Percentiles rank a stretch among this genome's conserved stretches.
Evolutionary conservation across 2,329 filamentous ascomycete species (phyloP).

Genomic region (Aspergillus vadensis): DNA sequence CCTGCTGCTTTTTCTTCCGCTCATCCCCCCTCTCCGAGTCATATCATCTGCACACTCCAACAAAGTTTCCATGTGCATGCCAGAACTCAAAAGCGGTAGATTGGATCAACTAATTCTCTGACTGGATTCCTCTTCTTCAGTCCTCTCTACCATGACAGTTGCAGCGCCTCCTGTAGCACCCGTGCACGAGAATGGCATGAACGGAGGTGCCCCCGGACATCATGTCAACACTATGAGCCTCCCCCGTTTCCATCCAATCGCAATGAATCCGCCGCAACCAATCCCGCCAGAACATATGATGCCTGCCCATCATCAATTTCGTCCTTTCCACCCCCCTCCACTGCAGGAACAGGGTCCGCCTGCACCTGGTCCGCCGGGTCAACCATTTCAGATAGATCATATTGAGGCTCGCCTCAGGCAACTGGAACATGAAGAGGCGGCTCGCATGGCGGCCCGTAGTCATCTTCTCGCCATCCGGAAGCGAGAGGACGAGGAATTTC

Average conservation of each 20-base stretch:
- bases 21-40: slow-evolving; percentile 6
- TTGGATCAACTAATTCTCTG: slow-evolving; percentile 15
- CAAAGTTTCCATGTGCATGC: slow-evolving; percentile 12
- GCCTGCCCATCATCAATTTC: slow-evolving; percentile 36
- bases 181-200: slow-evolving; percentile 37
- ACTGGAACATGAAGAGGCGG: slow-evolving; percentile 44
- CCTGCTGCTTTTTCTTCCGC: slow-evolving; percentile 10
- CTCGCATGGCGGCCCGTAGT: slow-evolving; percentile 40
- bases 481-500: slow-evolving; percentile 45
- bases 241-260: slow-evolving; percentile 44
- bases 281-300: slow-evolving; percentile 38
- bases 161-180: slow-evolving; percentile 40
- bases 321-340: slow-evolving; percentile 33
- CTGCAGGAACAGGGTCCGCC: slow-evolving; percentile 34
- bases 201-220: slow-evolving; percentile 26
- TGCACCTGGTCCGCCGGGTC: slow-evolving; percentile 25
- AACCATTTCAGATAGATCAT: slow-evolving; percentile 37
- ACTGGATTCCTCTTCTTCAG: slow-evolving; percentile 2
- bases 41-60: slow-evolving; percentile 1
- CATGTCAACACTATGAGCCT: slow-evolving; percentile 34
- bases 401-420: slow-evolving; percentile 43
- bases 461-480: slow-evolving; percentile 41
- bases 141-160: slow-evolving; percentile 35
- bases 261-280: slow-evolving; percentile 41
- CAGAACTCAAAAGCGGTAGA: slow-evolving; percentile 2